These are phyloP conservation scores for Xylariaceae sp. DNA, from an alignment of 2,329 filamentous ascomycete species.

Conservation along the genomic window DNA sequence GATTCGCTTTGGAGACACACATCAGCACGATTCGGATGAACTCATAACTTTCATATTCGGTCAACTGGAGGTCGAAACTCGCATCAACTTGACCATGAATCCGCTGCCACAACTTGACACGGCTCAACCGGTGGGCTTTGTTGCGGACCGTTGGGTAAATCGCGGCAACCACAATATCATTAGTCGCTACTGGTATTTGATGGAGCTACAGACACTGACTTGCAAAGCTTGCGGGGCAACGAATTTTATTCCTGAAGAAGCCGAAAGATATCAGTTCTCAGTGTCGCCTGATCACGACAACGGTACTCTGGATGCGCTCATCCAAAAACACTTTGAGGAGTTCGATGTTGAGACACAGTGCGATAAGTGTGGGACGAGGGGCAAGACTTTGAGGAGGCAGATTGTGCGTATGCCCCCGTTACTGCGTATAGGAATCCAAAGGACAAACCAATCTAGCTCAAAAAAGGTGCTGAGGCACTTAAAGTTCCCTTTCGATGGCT, in stretches of 20 bases:
- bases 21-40: conserved; percentile 89
- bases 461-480: conserved; percentile 67
- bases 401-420: conserved; percentile 48
- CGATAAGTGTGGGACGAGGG: conserved; percentile 7
- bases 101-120: conserved; percentile 12
- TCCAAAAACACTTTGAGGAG: conserved; percentile 2
- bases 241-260: conserved; percentile 4
- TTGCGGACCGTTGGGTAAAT: conserved; percentile 66
- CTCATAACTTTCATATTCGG: conserved; percentile 80
- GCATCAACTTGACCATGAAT: conserved; percentile 48
- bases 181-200: conserved; percentile 71
- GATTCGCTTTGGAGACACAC: conserved; percentile 58
- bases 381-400: conserved; percentile 7
- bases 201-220: conserved; percentile 57
- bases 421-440: conserved; percentile 60
- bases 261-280: conserved; percentile 12
- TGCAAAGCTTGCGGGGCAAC: conserved; percentile 50
- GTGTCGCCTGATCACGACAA: not conserved
- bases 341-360: conserved; percentile 5
- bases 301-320: not conserved
- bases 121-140: conserved; percentile 46
- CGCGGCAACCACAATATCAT: conserved; percentile 69
- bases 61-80: conserved; percentile 76
- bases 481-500: conserved; percentile 67
- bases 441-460: conserved; percentile 28